Conservation (phyloP, 2,329 filamentous ascomycete genomes). For the Bisporella sp. region DNA sequence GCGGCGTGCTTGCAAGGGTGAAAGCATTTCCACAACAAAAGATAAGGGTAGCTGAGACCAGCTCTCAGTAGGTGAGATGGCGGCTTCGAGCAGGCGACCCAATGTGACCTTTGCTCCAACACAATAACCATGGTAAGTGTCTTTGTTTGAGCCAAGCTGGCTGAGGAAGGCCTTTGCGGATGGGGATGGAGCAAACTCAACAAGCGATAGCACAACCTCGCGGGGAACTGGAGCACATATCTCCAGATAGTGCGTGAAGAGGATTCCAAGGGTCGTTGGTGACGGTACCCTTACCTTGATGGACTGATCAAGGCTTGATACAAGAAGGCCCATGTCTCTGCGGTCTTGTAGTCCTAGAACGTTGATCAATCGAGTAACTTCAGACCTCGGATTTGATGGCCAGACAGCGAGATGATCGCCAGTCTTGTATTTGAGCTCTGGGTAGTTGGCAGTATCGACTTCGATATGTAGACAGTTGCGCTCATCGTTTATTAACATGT, state of each 20-base stretch:
- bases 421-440: slow-evolving; percentile 20
- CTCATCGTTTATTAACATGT: slow-evolving; percentile 11
- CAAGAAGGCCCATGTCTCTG: slow-evolving; percentile 6
- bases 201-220: slow-evolving; percentile 30
- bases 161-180: slow-evolving; percentile 14
- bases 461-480: slow-evolving; percentile 19
- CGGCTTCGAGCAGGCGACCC: slow-evolving; percentile 8
- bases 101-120: slow-evolving; percentile 8
- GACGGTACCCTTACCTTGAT: slow-evolving; percentile 10
- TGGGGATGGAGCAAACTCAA: slow-evolving; percentile 32
- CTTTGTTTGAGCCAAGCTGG: slow-evolving; percentile 6
- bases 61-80: neutral
- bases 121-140: slow-evolving; percentile 7
- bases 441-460: slow-evolving; percentile 10
- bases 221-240: slow-evolving; percentile 35
- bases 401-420: slow-evolving; percentile 20
- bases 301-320: slow-evolving; percentile 6
- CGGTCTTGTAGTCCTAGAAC: slow-evolving; percentile 6
- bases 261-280: slow-evolving; percentile 23
- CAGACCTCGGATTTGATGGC: slow-evolving; percentile 15
- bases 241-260: slow-evolving; percentile 40
- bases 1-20: slow-evolving; percentile 50
- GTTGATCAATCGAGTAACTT: slow-evolving; percentile 11
- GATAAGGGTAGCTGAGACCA: slow-evolving; percentile 42
- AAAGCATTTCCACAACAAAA: slow-evolving; percentile 47